phyloP scores from a whole-genome alignment of 169 alveolate species.

The Cryptosporidium xiaoi region DNA sequence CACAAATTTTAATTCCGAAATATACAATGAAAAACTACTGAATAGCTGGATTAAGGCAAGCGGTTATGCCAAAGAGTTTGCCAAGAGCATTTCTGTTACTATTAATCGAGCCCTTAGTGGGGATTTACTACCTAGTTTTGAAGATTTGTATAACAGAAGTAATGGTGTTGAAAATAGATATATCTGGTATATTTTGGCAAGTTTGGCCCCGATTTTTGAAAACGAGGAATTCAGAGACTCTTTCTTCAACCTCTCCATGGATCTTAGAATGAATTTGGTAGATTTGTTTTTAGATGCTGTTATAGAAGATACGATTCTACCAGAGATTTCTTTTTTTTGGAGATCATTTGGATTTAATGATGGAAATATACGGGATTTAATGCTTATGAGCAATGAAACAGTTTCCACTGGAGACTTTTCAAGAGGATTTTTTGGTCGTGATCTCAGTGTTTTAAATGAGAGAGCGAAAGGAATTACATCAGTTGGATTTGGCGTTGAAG shows the following conservation, averaged over 20 bases:
- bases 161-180: no score
- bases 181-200: no score
- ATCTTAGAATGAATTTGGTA: constrained; percentile 1
- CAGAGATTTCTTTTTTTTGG: constrained; percentile 45
- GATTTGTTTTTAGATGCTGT: constrained; percentile 16
- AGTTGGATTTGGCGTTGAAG: no score
- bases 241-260: neutral
- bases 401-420: neutral
- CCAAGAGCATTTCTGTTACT: neutral
- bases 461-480: no score
- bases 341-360: neutral
- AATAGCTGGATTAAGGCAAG: neutral
- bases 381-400: constrained; percentile 38
- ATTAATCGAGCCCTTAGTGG: no score
- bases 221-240: no score
- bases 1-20: no score
- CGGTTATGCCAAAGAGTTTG: neutral
- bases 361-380: constrained; percentile 1
- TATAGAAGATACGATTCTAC: neutral
- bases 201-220: no score
- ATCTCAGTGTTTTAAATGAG: no score
- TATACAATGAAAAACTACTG: no score
- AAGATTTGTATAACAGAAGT: no score
- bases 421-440: neutral
- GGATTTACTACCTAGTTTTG: neutral